phyloP scores from a whole-genome alignment of 441 rosid genomes.

The Eutrema salsugineum region DNA sequence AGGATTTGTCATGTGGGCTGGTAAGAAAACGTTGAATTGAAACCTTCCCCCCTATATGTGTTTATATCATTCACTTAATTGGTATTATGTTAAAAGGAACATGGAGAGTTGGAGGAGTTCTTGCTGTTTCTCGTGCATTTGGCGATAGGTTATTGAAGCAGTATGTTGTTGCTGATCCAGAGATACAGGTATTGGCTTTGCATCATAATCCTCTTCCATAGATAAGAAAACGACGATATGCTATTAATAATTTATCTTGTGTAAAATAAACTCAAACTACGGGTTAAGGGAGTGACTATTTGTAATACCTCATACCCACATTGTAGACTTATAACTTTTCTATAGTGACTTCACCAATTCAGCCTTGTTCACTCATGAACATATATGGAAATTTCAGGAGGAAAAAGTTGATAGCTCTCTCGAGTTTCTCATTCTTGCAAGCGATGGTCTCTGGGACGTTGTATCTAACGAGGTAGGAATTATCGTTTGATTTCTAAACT shows the following conservation, averaged over 20 bases:
- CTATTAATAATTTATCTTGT: not conserved
- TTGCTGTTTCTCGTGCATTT: slow-evolving; percentile 99
- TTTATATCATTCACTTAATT: not conserved
- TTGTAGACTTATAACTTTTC: not conserved
- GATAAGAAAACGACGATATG: not conserved
- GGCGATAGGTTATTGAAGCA: slow-evolving; percentile 95
- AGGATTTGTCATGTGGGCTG: slow-evolving; percentile 99
- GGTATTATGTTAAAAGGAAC: slow-evolving; percentile 54
- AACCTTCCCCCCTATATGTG: not conserved
- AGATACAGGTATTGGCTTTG: slow-evolving; percentile 67
- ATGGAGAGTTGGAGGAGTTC: slow-evolving; percentile 99
- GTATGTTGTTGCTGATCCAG: slow-evolving; percentile 99
- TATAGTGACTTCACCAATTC: not conserved
- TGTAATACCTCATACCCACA: not conserved
- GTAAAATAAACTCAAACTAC: not conserved
- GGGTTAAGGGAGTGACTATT: not conserved
- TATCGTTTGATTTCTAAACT: not conserved
- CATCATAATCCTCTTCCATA: not conserved
- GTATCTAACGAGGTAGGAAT: slow-evolving; percentile 82
- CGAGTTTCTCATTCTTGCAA: slow-evolving; percentile 96
- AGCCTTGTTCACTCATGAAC: not conserved
- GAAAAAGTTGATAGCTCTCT: slow-evolving; percentile 82
- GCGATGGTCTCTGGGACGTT: slow-evolving; percentile 99
- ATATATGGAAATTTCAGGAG: slow-evolving; percentile 58
- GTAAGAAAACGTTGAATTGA: slow-evolving; percentile 31